phyloP scores from a whole-genome alignment of 768 basidiomycete species.

The Coprinellus micaceus region DNA sequence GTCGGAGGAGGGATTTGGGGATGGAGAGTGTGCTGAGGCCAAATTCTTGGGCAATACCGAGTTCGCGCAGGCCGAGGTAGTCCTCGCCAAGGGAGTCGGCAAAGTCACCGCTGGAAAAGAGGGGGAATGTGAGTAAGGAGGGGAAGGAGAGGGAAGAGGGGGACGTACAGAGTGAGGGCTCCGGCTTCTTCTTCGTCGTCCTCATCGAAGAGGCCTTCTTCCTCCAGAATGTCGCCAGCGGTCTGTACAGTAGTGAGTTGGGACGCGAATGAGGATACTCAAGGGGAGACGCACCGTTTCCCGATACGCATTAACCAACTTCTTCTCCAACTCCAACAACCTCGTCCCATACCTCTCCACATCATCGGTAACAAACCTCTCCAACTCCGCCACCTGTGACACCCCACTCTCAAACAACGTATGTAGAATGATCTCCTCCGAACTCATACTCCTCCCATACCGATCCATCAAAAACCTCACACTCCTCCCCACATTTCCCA shows the following conservation, averaged over 20 bases:
- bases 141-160: too few relatives aligned
- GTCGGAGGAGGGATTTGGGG: conserved; percentile 72
- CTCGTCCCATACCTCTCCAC: conserved; percentile 77
- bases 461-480: conserved; percentile 81
- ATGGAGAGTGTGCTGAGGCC: conserved; percentile 75
- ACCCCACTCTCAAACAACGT: conserved; percentile 88
- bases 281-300: conserved; percentile 59
- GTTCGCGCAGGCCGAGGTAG: conserved; percentile 82
- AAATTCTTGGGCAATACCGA: conserved; percentile 85
- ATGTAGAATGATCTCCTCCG: conserved; percentile 93
- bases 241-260: conserved; percentile 22
- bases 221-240: conserved; percentile 42
- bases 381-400: conserved; percentile 72
- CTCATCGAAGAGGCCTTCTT: conserved; percentile 49
- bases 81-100: conserved; percentile 88
- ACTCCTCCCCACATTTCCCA: conserved; percentile 83
- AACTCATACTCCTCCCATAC: conserved; percentile 71
- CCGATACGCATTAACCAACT: conserved; percentile 76
- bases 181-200: conserved; percentile 46
- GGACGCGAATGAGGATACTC: not conserved
- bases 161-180: conserved; percentile 34
- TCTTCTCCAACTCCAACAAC: conserved; percentile 78
- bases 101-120: conserved; percentile 66
- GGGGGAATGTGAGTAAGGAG: not conserved
- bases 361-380: conserved; percentile 86